phyloP scores from a whole-genome alignment of 73 alveolate species.

The Vitrella brassicaformis region DNA sequence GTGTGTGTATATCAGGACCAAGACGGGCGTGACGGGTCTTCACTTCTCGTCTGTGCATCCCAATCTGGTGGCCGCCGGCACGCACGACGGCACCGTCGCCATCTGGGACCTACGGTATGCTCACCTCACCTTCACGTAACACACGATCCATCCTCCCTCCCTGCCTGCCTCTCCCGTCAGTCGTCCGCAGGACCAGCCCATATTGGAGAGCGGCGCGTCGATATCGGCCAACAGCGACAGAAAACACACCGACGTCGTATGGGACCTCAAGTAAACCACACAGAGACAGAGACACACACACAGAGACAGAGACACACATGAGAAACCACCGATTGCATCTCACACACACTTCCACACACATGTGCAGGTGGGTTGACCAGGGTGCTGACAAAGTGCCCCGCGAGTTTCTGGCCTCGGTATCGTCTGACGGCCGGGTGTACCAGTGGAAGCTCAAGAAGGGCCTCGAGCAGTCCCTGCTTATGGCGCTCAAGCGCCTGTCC shows the following conservation, averaged over 20 bases:
- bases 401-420: constrained; percentile 64
- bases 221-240: too few species aligned
- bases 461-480: constrained; percentile 74
- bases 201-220: constrained; percentile 69
- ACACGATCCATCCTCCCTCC: too few species aligned
- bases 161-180: too few species aligned
- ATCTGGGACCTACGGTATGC: constrained; percentile 68
- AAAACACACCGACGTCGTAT: constrained; percentile 85
- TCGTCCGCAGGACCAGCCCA: constrained; percentile 59
- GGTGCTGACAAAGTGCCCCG: constrained; percentile 64
- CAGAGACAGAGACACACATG: too few species aligned
- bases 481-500: constrained; percentile 77
- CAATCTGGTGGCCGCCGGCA: constrained; percentile 76
- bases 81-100: constrained; percentile 73
- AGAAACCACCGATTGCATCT: too few species aligned
- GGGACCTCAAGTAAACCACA: constrained; percentile 68
- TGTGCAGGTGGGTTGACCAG: constrained; percentile 74
- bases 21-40: constrained; percentile 60
- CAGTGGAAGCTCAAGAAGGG: constrained; percentile 46
- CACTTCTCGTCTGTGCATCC: constrained; percentile 75
- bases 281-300: too few species aligned
- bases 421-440: constrained; percentile 76
- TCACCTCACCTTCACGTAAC: too few species aligned
- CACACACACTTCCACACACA: too few species aligned
- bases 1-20: too few species aligned